Evolutionary conservation across 306 rosid species (phyloP).

Genomic region (Arachis hypogaea): DNA sequence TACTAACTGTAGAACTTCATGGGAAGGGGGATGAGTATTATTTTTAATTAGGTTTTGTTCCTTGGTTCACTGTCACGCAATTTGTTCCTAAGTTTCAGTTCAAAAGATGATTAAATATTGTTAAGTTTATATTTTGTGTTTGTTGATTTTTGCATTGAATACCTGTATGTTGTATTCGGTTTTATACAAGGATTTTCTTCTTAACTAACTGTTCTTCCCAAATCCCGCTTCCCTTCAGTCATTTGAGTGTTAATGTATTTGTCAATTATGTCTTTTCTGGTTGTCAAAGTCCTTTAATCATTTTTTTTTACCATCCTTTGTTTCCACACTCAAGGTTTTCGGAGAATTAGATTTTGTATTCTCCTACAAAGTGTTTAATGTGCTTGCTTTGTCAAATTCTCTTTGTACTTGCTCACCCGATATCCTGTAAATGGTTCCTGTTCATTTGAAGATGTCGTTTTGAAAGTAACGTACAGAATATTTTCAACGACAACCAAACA

Average conservation of each 20-base stretch:
- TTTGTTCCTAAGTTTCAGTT: neutral
- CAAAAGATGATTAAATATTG: constrained; percentile 9
- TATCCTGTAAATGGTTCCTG: constrained; percentile 12
- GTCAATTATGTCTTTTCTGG: neutral
- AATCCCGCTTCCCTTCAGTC: neutral
- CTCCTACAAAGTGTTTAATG: neutral
- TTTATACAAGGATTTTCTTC: constrained; percentile 9
- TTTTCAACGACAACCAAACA: neutral
- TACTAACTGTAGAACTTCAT: neutral
- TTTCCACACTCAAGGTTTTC: neutral
- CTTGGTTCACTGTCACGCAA: neutral
- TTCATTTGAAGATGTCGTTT: constrained; percentile 1
- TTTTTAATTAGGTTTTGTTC: constrained; percentile 20
- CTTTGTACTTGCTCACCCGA: constrained; percentile 3
- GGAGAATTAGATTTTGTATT: constrained; percentile 3
- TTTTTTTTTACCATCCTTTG: neutral
- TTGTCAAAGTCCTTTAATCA: neutral
- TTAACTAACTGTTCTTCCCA: neutral
- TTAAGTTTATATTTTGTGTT: neutral
- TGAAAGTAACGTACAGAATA: neutral
- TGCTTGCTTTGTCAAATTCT: neutral
- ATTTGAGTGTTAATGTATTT: neutral
- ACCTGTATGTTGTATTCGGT: constrained; percentile 4
- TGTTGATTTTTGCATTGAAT: constrained; percentile 4
- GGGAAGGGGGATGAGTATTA: neutral